Evolutionary conservation across 1,139 yeast genomes (phyloP), one percentile per base, ranked within the genome.

Genomic region (Yamadazyma sp.): DNA sequence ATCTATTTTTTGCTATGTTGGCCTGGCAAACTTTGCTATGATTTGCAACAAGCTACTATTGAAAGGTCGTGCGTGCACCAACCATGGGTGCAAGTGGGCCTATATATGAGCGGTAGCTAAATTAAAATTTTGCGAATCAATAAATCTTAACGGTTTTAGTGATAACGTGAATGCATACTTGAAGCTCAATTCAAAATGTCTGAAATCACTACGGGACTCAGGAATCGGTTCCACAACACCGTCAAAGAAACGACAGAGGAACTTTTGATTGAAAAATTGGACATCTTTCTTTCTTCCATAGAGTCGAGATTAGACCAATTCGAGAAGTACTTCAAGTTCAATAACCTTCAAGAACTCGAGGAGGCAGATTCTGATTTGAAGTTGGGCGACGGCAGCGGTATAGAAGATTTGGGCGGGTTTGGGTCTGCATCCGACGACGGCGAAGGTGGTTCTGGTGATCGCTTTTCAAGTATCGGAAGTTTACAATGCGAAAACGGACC

Each of bases 271-370:
- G 79, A 73, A 42, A 72, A 73, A 39, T 56, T 80, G 33, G 85
- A 80, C 50, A 55, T 53, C 10, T 78, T 79, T 45, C 61, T 80
- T 28, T 66, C 74, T 2, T 72, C 77, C n/a, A 69, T 80, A 22
- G 86, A 80, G 47, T 60, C 73, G 1, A 64, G 77, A 36, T 58
- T 80, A 26, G 79, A 75, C 36, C 63, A 64, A 28, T 69, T 79
- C 43, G 85, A 80, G 46, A 69, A 62, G 43, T 78, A 70, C 48
- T 75, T 79, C 50, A 63, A 66, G 44, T 55, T 68, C 36, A 49
- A 40, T 17, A 48, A 50, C 27, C 32, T 49, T 12, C 45, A 50
- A 23, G 51, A 49, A 16, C 34, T 42, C 7, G 50, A 46, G n/a
- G 44, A 41, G 16, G 32, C 42, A 26, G 32, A 17, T 20, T 49